phyloP scores from a whole-genome alignment of 352 stramenopile species.

The Globisporangium perplexum region DNA sequence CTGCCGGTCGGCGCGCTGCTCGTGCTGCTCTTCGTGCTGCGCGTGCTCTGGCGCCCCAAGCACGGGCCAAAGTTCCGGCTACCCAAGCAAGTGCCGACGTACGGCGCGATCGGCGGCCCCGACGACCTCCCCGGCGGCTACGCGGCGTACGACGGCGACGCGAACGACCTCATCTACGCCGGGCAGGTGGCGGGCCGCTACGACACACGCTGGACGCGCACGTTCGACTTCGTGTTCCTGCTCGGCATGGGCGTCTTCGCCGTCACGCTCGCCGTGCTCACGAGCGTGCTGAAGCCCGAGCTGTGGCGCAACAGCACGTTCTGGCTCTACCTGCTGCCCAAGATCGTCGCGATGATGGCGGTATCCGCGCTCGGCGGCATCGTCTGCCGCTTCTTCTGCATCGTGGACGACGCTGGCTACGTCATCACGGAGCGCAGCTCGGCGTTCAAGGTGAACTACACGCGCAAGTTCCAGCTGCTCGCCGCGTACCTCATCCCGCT shows the following conservation, averaged over 20 bases:
- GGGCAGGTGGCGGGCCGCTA: slow-evolving; percentile 73
- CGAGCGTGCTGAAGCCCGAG: slow-evolving; percentile 43
- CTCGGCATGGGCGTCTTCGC: slow-evolving; percentile 56
- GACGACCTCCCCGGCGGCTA: slow-evolving; percentile 51
- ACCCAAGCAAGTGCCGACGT: slow-evolving; percentile 74
- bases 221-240: slow-evolving; percentile 81
- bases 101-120: slow-evolving; percentile 49
- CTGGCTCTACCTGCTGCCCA: slow-evolving; percentile 75
- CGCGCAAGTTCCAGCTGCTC: slow-evolving; percentile 73
- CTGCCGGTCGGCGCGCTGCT: slow-evolving; percentile 59
- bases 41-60: slow-evolving; percentile 70
- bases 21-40: slow-evolving; percentile 50
- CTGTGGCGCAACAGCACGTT: slow-evolving; percentile 68
- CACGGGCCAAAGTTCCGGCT: slow-evolving; percentile 72
- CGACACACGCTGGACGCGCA: slow-evolving; percentile 79
- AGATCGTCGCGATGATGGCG: slow-evolving; percentile 78
- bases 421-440: slow-evolving; percentile 81
- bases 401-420: slow-evolving; percentile 77
- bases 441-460: slow-evolving; percentile 87
- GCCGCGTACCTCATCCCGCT: slow-evolving; percentile 78
- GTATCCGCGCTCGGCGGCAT: slow-evolving; percentile 73
- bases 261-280: slow-evolving; percentile 40
- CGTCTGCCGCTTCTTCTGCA: slow-evolving; percentile 78
- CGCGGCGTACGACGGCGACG: slow-evolving; percentile 65
- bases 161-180: slow-evolving; percentile 81